These are phyloP conservation scores for Colletotrichum costaricense DNA, from an alignment of 2,329 filamentous ascomycete species.

Conservation along the genomic window DNA sequence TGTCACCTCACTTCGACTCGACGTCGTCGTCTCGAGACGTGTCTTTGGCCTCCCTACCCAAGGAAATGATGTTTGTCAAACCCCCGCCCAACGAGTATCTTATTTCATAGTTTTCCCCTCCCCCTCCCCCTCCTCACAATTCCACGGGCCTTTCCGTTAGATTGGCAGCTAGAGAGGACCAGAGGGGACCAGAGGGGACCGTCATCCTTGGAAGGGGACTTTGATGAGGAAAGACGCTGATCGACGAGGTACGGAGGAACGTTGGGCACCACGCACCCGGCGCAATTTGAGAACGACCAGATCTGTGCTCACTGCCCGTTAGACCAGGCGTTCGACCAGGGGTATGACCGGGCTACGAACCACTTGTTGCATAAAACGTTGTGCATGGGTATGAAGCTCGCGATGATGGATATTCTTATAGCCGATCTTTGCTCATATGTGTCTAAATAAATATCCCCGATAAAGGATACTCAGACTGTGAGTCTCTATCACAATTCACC, in stretches of 20 bases:
- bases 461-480: neutral
- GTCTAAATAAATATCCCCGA: neutral
- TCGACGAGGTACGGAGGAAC: slow-evolving; percentile 25
- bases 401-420: neutral
- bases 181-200: neutral
- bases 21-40: neutral
- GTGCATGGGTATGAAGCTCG: neutral
- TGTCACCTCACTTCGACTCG: neutral
- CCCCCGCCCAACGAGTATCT: slow-evolving; percentile 26
- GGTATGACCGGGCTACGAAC: neutral
- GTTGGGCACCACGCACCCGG: slow-evolving; percentile 19
- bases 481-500: neutral
- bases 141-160: slow-evolving; percentile 21
- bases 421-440: neutral
- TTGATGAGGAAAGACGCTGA: slow-evolving; percentile 25
- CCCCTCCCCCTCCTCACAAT: slow-evolving; percentile 14
- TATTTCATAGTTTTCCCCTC: slow-evolving; percentile 16
- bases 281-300: slow-evolving; percentile 10
- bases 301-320: neutral
- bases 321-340: neutral
- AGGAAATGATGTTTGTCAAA: slow-evolving; percentile 33
- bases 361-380: slow-evolving; percentile 1
- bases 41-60: slow-evolving; percentile 5
- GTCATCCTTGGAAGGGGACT: slow-evolving; percentile 17
- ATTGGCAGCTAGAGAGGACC: slow-evolving; percentile 16